Conservation (phyloP, 2,329 filamentous ascomycete species). For the Rhynchosporium graminicola region DNA sequence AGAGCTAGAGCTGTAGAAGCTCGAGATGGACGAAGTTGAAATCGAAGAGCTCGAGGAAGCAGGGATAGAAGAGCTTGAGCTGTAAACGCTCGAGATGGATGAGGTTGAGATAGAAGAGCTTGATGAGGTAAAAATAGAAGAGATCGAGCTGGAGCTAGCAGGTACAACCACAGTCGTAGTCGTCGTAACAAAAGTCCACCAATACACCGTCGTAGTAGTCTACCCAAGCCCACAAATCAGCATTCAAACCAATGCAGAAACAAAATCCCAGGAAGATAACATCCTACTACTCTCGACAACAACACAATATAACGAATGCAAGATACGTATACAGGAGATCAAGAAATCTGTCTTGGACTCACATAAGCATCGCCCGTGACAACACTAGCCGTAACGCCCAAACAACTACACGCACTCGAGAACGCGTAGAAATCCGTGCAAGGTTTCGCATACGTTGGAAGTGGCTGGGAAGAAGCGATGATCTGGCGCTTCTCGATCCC, state of each 20-base stretch:
- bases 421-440: conserved; percentile 30
- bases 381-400: conserved; percentile 27
- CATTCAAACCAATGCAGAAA: not conserved
- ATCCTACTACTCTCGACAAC: too few species aligned
- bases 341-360: conserved; percentile 1
- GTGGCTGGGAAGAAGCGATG: not conserved
- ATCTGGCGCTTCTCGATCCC: too few species aligned
- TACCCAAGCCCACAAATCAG: not conserved
- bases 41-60: too few species aligned
- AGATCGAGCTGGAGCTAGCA: conserved; percentile 13
- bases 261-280: not conserved
- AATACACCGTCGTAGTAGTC: conserved; percentile 12
- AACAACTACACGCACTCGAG: conserved; percentile 35
- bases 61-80: too few species aligned
- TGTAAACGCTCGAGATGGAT: too few species aligned
- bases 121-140: not conserved
- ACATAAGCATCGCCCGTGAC: conserved; percentile 25
- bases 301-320: too few species aligned
- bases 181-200: conserved; percentile 14
- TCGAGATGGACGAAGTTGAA: too few species aligned
- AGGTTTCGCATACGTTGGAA: conserved; percentile 34
- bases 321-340: too few species aligned
- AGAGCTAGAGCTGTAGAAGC: too few species aligned
- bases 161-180: conserved; percentile 24
- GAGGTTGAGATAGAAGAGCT: not conserved